phyloP scores from a whole-genome alignment of 306 rosid genomes.

The Dalbergia cochinchinensis region DNA sequence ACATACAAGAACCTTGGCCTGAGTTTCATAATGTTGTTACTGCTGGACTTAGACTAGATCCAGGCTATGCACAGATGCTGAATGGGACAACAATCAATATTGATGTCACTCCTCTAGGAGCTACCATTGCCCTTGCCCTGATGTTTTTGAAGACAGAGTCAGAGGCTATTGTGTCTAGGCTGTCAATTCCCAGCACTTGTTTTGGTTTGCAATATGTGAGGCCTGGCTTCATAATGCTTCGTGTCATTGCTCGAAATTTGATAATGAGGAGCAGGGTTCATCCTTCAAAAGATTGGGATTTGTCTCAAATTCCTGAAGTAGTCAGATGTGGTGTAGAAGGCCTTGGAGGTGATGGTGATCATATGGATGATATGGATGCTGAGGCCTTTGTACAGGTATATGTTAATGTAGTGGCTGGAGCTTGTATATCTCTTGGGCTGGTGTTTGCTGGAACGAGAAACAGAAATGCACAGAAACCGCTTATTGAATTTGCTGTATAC shows the following conservation, averaged over 20 bases:
- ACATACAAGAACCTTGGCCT: slow-evolving; percentile 95
- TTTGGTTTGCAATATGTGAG: slow-evolving; percentile 96
- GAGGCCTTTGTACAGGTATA: slow-evolving; percentile 94
- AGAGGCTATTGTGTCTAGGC: slow-evolving; percentile 83
- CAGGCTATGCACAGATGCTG: no score
- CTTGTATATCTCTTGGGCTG: slow-evolving; percentile 95
- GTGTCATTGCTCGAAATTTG: slow-evolving; percentile 91
- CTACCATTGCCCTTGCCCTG: slow-evolving; percentile 86
- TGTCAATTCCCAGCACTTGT: slow-evolving; percentile 79
- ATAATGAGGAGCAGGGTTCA: slow-evolving; percentile 98
- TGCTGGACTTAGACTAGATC: slow-evolving; percentile 95
- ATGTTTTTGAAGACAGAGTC: slow-evolving; percentile 98
- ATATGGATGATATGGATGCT: slow-evolving; percentile 82
- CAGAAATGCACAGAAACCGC: no score
- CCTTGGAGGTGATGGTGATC: slow-evolving; percentile 70
- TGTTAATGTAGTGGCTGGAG: slow-evolving; percentile 93
- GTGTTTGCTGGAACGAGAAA: no score
- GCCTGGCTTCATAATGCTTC: slow-evolving; percentile 98
- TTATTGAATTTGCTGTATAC: no score
- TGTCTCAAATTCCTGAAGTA: slow-evolving; percentile 90
- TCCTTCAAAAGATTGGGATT: slow-evolving; percentile 92
- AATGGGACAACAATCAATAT: slow-evolving; percentile 86
- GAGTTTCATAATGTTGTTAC: slow-evolving; percentile 98
- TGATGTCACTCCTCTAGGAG: slow-evolving; percentile 98
- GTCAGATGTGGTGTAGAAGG: slow-evolving; percentile 69